These are phyloP conservation scores for Astrothelium macrocarpum DNA, from an alignment of 495 filamentous ascomycete species.

Conservation along the genomic window DNA sequence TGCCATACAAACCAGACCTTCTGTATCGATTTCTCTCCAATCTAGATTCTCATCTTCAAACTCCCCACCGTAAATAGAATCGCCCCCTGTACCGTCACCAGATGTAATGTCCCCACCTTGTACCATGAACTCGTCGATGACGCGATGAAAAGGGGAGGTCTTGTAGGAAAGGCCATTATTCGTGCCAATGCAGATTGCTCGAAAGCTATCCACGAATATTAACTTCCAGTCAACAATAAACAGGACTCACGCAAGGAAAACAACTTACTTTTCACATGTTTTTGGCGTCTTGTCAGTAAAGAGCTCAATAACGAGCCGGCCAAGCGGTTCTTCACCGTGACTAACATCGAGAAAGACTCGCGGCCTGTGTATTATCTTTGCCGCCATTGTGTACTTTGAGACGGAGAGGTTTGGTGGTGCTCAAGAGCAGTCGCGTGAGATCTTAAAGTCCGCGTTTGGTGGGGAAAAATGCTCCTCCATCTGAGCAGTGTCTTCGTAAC, in stretches of 20 bases:
- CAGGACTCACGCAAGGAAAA: neutral
- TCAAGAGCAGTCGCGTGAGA: neutral
- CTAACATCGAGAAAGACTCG: conserved; percentile 35
- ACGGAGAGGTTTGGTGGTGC: neutral
- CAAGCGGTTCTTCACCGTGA: conserved; percentile 32
- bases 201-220: conserved; percentile 23
- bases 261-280: conserved; percentile 41
- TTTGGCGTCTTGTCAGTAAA: conserved; percentile 38
- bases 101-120: conserved; percentile 39
- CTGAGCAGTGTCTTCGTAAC: too few relatives aligned
- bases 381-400: conserved; percentile 7
- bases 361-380: conserved; percentile 20
- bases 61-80: conserved; percentile 30
- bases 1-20: conserved; percentile 39
- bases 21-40: conserved; percentile 34
- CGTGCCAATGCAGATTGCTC: conserved; percentile 27
- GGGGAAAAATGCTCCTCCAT: too few relatives aligned
- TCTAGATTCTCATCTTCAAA: conserved; percentile 39
- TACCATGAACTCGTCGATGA: conserved; percentile 40
- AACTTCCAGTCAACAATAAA: neutral
- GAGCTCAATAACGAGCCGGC: conserved; percentile 38
- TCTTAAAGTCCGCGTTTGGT: neutral
- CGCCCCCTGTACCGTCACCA: conserved; percentile 36
- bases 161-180: conserved; percentile 26
- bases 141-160: conserved; percentile 33